Base-by-base conservation (phyloP, 768 basidiomycete species). In the Lentinus brumalis region DNA sequence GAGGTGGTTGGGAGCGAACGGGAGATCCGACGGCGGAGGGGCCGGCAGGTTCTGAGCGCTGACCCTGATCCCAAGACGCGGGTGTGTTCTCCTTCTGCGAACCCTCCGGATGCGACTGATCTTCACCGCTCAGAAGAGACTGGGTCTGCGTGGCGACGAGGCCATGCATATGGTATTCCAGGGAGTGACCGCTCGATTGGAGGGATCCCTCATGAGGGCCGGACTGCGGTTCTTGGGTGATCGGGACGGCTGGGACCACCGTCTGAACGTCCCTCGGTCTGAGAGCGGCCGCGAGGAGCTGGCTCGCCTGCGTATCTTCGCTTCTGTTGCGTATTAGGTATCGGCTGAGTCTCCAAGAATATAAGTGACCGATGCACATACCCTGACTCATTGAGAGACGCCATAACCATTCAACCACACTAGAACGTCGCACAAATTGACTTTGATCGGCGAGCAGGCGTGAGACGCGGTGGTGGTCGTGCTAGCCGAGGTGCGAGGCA, bases 141-240 rank as follows among this genome's bases (percentile, higher is more conserved):
- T 87, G 83, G 0, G 83, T 81, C 66, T 86, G 83, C 1, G 83
- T 84, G 9, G 73, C 64, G 3, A 79, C 83, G 18, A 88, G 75
- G 3, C 84, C 87, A 65, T 85, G 81, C 61, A 85, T 79, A 67
- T 83, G 80, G 71, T 87, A 86, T 57, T 76, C 77, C 41, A 75
- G 39, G 5, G 69, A 40, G 74, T 70, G 64, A 68, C 59, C 64
- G 50, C 59, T 60, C 2, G 62, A 57, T 16, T 32, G 47, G 16
- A 45, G 32, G 10, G 64, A 58, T 7, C 40, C 59, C 2, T 56
- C 50, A 35, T 35, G 29, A 2, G 49, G 40, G 21, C 3, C 21
- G 18, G 46, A 49, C 4, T 51, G 47, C 16, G 31, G 26, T 12
- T 55, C 61, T 14, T 47, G 53, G 11, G 15, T 15, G 4, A 29